Evolutionary conservation across 352 stramenopile genomes (phyloP).

Genomic region (Phytopythium delawarense): DNA sequence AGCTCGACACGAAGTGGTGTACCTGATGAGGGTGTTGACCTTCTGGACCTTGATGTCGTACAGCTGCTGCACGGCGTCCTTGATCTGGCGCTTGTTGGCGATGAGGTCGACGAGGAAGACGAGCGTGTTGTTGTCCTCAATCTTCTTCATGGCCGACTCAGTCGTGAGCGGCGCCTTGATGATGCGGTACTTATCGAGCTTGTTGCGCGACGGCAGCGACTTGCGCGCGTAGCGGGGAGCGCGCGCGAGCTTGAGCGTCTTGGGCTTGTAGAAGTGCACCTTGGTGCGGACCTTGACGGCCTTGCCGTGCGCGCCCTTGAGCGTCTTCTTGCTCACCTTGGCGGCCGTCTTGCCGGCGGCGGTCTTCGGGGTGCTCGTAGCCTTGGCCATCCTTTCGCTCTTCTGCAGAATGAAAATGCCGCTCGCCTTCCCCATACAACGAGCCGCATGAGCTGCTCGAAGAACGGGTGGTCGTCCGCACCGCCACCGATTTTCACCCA

Average conservation of each 20-base stretch:
- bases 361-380: slow-evolving; percentile 55
- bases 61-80: slow-evolving; percentile 98
- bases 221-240: slow-evolving; percentile 97
- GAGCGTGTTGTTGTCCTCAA: slow-evolving; percentile 99
- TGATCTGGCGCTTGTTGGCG: slow-evolving; percentile 99
- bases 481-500: slow-evolving; percentile 12
- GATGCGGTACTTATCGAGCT: slow-evolving; percentile 98
- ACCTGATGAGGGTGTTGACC: slow-evolving; percentile 99
- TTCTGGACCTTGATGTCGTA: slow-evolving; percentile 99
- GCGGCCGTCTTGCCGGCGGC: slow-evolving; percentile 89
- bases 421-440: neutral
- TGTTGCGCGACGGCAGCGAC: slow-evolving; percentile 91
- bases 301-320: slow-evolving; percentile 97
- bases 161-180: slow-evolving; percentile 99
- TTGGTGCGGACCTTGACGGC: slow-evolving; percentile 98
- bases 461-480: slow-evolving; percentile 18
- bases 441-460: slow-evolving; percentile 1
- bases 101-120: slow-evolving; percentile 99
- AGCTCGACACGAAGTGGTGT: slow-evolving; percentile 84
- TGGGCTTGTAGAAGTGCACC: slow-evolving; percentile 99
- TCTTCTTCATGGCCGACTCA: slow-evolving; percentile 99
- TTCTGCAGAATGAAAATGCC: slow-evolving; percentile 33
- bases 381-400: slow-evolving; percentile 78
- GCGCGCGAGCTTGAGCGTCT: slow-evolving; percentile 94
- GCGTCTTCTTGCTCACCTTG: slow-evolving; percentile 92